These are phyloP conservation scores for Salicornia ramosissima DNA, from an alignment of 148 eudicot species.

Conservation along the genomic window DNA sequence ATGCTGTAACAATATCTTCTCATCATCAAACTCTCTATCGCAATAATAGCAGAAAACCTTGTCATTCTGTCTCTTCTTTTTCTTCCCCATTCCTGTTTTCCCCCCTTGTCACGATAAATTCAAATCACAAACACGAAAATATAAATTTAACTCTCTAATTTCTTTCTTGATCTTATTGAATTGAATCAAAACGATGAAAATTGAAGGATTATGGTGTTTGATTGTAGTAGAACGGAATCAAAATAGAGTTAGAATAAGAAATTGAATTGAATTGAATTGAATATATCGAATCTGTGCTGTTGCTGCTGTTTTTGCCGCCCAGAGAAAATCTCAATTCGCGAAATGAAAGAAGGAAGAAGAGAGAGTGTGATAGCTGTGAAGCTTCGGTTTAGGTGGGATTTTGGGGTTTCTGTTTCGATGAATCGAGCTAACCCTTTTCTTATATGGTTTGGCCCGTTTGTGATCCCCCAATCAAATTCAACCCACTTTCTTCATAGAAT, in stretches of 20 bases:
- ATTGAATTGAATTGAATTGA: background rate
- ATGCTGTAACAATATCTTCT: constrained; percentile 91
- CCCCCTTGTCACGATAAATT: background rate
- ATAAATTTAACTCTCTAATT: background rate
- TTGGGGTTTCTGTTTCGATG: background rate
- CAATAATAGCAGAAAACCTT: constrained; percentile 92
- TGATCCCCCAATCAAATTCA: no score
- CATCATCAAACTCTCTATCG: constrained; percentile 96
- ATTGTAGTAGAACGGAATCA: no score
- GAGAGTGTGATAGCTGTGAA: background rate
- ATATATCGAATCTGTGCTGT: background rate
- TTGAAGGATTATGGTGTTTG: no score
- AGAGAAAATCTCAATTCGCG: background rate
- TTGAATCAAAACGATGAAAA: constrained; percentile 8
- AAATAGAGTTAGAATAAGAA: background rate
- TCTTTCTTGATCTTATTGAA: background rate
- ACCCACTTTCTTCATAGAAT: no score
- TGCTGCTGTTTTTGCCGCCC: background rate
- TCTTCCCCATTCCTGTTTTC: constrained; percentile 50
- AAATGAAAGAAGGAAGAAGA: background rate
- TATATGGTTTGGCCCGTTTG: no score
- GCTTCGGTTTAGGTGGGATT: constrained; percentile 1
- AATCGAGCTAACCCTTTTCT: no score
- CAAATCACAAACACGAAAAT: background rate
- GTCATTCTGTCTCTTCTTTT: constrained; percentile 69